phyloP scores from a whole-genome alignment of 345 rosid species.

The Salix koriyanagi region DNA sequence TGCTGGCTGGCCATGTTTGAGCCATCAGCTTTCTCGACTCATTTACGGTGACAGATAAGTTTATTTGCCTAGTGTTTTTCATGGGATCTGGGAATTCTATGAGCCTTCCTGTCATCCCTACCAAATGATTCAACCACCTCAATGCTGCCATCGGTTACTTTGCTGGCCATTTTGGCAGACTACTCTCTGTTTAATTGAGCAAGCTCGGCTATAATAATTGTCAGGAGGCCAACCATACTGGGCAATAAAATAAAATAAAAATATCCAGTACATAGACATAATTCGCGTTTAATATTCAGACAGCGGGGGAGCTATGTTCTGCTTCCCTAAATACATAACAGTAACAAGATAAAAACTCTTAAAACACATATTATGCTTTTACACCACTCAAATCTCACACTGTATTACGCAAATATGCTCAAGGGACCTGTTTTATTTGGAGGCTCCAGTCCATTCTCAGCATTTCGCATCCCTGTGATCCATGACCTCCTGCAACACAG shows the following conservation, averaged over 20 bases:
- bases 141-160: background rate
- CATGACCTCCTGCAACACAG: conserved; percentile 64
- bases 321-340: conserved; percentile 11
- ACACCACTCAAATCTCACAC: background rate
- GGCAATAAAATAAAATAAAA: no score
- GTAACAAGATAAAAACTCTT: conserved; percentile 1
- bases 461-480: conserved; percentile 53
- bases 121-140: background rate
- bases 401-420: conserved; percentile 58
- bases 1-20: no score
- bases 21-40: no score
- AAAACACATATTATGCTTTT: conserved; percentile 6
- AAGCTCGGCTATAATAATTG: background rate
- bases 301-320: conserved; percentile 1
- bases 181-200: background rate
- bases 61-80: no score
- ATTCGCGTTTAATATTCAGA: background rate
- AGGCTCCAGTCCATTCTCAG: conserved; percentile 57
- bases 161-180: background rate
- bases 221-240: background rate
- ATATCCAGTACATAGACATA: background rate
- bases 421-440: conserved; percentile 65
- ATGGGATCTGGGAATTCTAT: no score
- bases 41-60: no score
- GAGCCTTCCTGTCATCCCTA: background rate